Evolutionary conservation across 805 yeast genomes (phyloP), one percentile per base, ranked within the genome.

Genomic region (Cyberlindnera bimundalis): DNA sequence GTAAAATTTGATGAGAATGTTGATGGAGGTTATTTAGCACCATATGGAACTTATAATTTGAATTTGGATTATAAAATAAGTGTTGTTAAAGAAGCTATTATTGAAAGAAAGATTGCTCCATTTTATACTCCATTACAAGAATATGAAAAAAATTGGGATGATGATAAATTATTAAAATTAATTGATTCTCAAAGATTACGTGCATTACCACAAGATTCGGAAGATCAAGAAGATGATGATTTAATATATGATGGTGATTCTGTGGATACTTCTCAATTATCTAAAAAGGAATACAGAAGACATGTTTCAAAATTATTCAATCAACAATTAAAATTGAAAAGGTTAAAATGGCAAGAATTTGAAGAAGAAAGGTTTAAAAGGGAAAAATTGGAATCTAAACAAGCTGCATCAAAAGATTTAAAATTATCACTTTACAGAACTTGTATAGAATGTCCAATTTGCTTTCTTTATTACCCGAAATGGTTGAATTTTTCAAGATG

Each of bases 11-110:
- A 69, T 29, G 95, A 87, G 55, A 77, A 69, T 47, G 96, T 91
- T 13, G 98, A 93, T 64, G 99, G 99, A 15, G 99, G 99, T 2
- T 89, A 67, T 58, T 64, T 91, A 48, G 96, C 95, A 1, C 96
- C 98, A 0, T 86, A 76, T 62, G 97, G 97, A 2, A 84, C 85
- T 24, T 91, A 91, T 62, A 76, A 80, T 48, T 69, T 74, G 24
- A 79, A 84, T 34, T 60, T 83, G 40, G 96, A 86, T 59, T 91
- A 78, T 64, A 76, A 83, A 53, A 74, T 84, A 13, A 75, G 74
- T 13, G 68, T 83, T 3, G 97, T 93, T n/a, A 73, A 85, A 39
- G 73, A 67, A 14, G 66, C 84, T 29, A 84, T 91, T 17, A 67
- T 80, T 15, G 76, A 76, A 23, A 73, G 99, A 35, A 74, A 72